Percentiles rank a stretch among this genome's conserved stretches.
phyloP scores from a whole-genome alignment of 441 rosid species.

The Sinapis alba region DNA sequence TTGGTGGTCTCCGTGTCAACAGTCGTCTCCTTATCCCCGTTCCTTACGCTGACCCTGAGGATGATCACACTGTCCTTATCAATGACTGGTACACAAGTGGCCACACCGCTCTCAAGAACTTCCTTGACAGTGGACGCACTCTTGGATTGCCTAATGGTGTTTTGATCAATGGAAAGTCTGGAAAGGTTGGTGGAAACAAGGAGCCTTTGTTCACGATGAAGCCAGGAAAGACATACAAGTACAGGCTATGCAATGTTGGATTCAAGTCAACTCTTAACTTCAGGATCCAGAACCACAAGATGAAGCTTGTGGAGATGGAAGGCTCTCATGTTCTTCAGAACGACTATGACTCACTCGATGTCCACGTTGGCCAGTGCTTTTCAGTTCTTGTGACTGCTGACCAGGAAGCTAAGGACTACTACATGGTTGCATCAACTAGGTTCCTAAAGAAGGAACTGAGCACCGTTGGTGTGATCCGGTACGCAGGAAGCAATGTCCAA shows the following conservation, averaged over 20 bases:
- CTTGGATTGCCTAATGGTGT: slow-evolving; percentile 57
- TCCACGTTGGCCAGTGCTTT: slow-evolving; percentile 67
- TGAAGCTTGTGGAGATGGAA: slow-evolving; percentile 81
- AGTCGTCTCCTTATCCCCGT: slow-evolving; percentile 65
- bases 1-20: slow-evolving; percentile 62
- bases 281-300: slow-evolving; percentile 60
- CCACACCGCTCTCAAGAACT: slow-evolving; percentile 45
- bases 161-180: slow-evolving; percentile 57
- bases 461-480: slow-evolving; percentile 50
- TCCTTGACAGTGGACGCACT: slow-evolving; percentile 57
- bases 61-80: slow-evolving; percentile 55
- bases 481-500: slow-evolving; percentile 45
- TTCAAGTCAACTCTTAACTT: slow-evolving; percentile 57
- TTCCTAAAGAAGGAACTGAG: slow-evolving; percentile 43
- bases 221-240: slow-evolving; percentile 63
- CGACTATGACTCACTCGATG: slow-evolving; percentile 60
- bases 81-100: slow-evolving; percentile 57
- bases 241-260: slow-evolving; percentile 66
- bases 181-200: slow-evolving; percentile 46
- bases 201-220: slow-evolving; percentile 70
- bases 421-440: slow-evolving; percentile 70
- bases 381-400: slow-evolving; percentile 56
- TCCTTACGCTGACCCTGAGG: slow-evolving; percentile 62
- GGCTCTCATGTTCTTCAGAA: slow-evolving; percentile 70
- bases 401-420: slow-evolving; percentile 55